Evolutionary conservation across 2,329 filamentous ascomycete species (phyloP).

Genomic region (Nigrospora oryzae): DNA sequence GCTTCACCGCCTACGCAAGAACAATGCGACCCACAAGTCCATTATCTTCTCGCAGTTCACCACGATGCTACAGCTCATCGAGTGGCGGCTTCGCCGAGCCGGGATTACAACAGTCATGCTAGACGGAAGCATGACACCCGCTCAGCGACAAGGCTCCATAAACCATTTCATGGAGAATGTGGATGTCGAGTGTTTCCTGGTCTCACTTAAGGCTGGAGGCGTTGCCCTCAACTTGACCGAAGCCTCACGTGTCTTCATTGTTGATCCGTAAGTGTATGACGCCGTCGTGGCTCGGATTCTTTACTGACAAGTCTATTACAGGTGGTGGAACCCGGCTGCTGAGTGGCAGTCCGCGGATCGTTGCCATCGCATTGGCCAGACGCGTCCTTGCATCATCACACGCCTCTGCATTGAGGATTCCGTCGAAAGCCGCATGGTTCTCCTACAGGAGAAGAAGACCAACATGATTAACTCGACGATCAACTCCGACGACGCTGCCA

Average conservation of each 20-base stretch:
- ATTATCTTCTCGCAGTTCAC: slow-evolving; percentile 98
- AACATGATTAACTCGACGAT: slow-evolving; percentile 97
- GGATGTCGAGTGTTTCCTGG: slow-evolving; percentile 90
- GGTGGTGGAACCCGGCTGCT: slow-evolving; percentile 99
- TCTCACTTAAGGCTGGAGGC: slow-evolving; percentile 91
- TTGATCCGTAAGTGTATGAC: slow-evolving; percentile 71
- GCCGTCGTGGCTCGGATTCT: no score
- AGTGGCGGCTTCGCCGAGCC: slow-evolving; percentile 93
- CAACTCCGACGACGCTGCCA: slow-evolving; percentile 82
- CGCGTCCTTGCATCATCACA: slow-evolving; percentile 87
- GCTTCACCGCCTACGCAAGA: slow-evolving; percentile 81
- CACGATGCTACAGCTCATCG: slow-evolving; percentile 92
- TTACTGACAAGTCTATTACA: slow-evolving; percentile 20
- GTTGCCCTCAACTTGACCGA: slow-evolving; percentile 94
- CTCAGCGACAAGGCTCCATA: slow-evolving; percentile 86
- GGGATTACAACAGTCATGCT: slow-evolving; percentile 98
- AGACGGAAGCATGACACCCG: slow-evolving; percentile 93
- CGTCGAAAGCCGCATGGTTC: slow-evolving; percentile 90
- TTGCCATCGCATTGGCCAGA: slow-evolving; percentile 92
- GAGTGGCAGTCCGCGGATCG: slow-evolving; percentile 97
- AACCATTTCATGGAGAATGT: slow-evolving; percentile 95
- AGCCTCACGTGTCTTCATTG: slow-evolving; percentile 88
- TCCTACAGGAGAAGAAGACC: slow-evolving; percentile 97
- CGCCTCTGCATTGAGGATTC: slow-evolving; percentile 94
- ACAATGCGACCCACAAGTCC: slow-evolving; percentile 90